Evolutionary conservation across 1,139 yeast species (phyloP).

Genomic region (Magnusiomyces starmeri): DNA sequence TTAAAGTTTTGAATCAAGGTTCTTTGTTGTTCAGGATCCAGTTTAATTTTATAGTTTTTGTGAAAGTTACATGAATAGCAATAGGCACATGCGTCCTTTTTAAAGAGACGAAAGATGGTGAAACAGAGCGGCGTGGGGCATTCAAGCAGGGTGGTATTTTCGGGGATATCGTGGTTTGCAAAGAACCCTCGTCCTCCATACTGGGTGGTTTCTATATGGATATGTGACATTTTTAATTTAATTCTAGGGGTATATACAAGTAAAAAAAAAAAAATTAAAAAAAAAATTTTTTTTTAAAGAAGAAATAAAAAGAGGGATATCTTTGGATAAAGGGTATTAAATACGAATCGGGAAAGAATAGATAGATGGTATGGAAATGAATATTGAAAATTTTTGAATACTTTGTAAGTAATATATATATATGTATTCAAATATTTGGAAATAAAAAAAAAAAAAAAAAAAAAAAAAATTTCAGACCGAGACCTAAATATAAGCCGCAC

Average conservation of each 20-base stretch:
- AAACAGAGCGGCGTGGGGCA: constrained; percentile 43
- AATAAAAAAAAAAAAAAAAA: too few species aligned
- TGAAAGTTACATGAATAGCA: constrained; percentile 52
- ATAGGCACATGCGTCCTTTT: constrained; percentile 56
- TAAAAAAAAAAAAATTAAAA: too few species aligned
- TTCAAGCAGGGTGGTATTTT: constrained; percentile 39
- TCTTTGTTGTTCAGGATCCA: constrained; percentile 12
- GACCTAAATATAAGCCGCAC: too few species aligned
- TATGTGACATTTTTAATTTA: not conserved
- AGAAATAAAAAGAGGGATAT: not conserved
- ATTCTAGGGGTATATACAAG: not conserved
- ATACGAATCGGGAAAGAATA: too few species aligned
- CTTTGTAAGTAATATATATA: too few species aligned
- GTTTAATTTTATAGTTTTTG: constrained; percentile 37
- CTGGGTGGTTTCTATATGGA: constrained; percentile 23
- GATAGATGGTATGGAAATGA: too few species aligned
- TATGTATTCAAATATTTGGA: too few species aligned
- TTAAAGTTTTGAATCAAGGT: not conserved
- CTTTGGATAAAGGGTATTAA: too few species aligned
- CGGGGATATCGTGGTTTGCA: constrained; percentile 38
- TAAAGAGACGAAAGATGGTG: constrained; percentile 47
- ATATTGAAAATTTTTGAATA: too few species aligned
- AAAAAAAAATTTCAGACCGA: too few species aligned
- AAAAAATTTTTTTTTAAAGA: too few species aligned
- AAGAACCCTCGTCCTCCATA: constrained; percentile 62